phyloP scores from a whole-genome alignment of 805 yeast genomes.

The Zygoascus flipseniorum region DNA sequence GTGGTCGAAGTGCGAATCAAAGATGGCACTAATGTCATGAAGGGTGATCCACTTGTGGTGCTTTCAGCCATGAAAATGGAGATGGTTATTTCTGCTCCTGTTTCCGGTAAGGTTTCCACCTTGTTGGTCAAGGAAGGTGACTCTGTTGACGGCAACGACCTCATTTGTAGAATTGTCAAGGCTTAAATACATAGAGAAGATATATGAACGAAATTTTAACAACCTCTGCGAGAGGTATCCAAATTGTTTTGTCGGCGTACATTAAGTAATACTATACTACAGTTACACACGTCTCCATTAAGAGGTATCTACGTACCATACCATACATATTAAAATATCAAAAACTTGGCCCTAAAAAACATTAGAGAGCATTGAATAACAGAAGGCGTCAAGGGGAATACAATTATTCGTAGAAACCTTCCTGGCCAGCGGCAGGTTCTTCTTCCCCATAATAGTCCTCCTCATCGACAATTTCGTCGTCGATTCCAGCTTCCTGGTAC shows the following conservation, averaged over 20 bases:
- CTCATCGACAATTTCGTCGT: slow-evolving; percentile 55
- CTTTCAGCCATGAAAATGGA: slow-evolving; percentile 99
- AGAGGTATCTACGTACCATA: neutral
- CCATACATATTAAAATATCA: neutral
- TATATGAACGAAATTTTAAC: neutral
- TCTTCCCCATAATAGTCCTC: slow-evolving; percentile 10
- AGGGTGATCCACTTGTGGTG: slow-evolving; percentile 93
- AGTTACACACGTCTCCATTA: neutral
- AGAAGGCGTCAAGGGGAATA: neutral
- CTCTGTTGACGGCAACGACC: slow-evolving; percentile 89
- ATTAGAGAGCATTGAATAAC: neutral
- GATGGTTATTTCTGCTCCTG: slow-evolving; percentile 94
- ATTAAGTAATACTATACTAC: neutral
- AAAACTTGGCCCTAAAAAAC: neutral
- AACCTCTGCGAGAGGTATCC: too few species aligned
- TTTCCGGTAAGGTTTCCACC: slow-evolving; percentile 73
- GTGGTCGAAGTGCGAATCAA: slow-evolving; percentile 90
- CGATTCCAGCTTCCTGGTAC: slow-evolving; percentile 80
- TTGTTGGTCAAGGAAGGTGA: slow-evolving; percentile 82
- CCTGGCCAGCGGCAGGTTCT: neutral
- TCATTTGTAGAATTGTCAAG: slow-evolving; percentile 55
- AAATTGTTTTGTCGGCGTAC: neutral
- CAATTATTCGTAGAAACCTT: neutral
- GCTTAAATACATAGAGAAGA: slow-evolving; percentile 8
- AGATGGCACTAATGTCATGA: slow-evolving; percentile 80